A percentile compares a stretch with the other conserved stretches of the same genome.
Evolutionary conservation across 768 basidiomycete genomes (phyloP).

Genomic region (Gloeophyllum trabeum): DNA sequence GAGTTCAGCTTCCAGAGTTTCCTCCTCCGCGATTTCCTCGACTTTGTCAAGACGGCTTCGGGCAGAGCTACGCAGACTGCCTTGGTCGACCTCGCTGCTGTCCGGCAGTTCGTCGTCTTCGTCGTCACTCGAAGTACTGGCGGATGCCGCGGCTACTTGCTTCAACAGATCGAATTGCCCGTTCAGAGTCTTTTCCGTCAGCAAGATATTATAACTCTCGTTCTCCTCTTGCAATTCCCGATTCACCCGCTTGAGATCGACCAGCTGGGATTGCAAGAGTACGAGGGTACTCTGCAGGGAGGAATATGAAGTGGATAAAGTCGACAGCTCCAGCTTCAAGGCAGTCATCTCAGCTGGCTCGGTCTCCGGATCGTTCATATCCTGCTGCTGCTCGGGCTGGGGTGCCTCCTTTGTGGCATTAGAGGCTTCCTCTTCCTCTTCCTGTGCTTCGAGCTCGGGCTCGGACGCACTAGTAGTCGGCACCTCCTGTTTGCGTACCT

Average conservation of each 20-base stretch:
- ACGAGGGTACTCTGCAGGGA: conserved; percentile 78
- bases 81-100: conserved; percentile 34
- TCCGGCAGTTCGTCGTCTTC: conserved; percentile 13
- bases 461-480: conserved; percentile 17
- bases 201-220: conserved; percentile 90
- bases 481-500: conserved; percentile 48
- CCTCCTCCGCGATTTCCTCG: conserved; percentile 39
- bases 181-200: conserved; percentile 83
- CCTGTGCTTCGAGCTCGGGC: conserved; percentile 17
- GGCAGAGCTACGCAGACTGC: conserved; percentile 44
- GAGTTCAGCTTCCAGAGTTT: conserved; percentile 26
- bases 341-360: conserved; percentile 87
- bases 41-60: conserved; percentile 45
- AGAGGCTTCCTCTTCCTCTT: conserved; percentile 32
- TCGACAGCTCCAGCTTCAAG: conserved; percentile 73
- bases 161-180: conserved; percentile 76
- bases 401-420: conserved; percentile 18
- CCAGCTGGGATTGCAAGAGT: conserved; percentile 75
- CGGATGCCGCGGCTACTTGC: conserved; percentile 36
- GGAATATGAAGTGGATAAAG: conserved; percentile 74
- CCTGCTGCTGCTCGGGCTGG: conserved; percentile 23
- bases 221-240: conserved; percentile 89
- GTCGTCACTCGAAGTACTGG: conserved; percentile 16
- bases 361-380: conserved; percentile 51
- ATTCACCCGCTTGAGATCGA: conserved; percentile 84